phyloP scores from a whole-genome alignment of 352 stramenopile genomes.

The Globisporangium rhizosaccharum region DNA sequence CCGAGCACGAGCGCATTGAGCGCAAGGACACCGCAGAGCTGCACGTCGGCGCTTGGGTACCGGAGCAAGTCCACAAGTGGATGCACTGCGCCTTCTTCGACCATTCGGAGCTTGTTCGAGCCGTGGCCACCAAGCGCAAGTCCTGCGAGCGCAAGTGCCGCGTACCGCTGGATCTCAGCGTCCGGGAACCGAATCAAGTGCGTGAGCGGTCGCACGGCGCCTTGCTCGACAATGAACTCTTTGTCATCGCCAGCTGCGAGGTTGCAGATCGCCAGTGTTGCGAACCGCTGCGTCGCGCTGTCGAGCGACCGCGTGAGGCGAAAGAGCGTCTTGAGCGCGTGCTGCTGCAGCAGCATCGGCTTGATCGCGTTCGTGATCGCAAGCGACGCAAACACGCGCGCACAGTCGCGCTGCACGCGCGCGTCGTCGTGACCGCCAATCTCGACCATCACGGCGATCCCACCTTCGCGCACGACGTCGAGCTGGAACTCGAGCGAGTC shows the following conservation, averaged over 20 bases:
- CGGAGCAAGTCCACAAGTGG: constrained; percentile 91
- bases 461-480: constrained; percentile 87
- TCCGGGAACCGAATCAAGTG: constrained; percentile 94
- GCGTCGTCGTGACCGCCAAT: constrained; percentile 79
- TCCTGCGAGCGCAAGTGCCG: constrained; percentile 88
- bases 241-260: constrained; percentile 81
- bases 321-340: constrained; percentile 86
- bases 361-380: constrained; percentile 84
- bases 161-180: constrained; percentile 94
- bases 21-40: constrained; percentile 89
- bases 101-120: constrained; percentile 90
- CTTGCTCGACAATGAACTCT: constrained; percentile 88
- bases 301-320: constrained; percentile 92
- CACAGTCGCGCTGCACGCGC: constrained; percentile 91
- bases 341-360: constrained; percentile 77
- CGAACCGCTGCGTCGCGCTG: constrained; percentile 90
- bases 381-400: constrained; percentile 89
- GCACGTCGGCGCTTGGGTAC: constrained; percentile 92
- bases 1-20: constrained; percentile 90
- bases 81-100: constrained; percentile 90
- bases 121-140: constrained; percentile 89
- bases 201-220: constrained; percentile 89
- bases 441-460: constrained; percentile 72
- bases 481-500: constrained; percentile 88
- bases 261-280: constrained; percentile 94